Base-by-base conservation (phyloP, 129 eudicot species). In the Arctium minus region DNA sequence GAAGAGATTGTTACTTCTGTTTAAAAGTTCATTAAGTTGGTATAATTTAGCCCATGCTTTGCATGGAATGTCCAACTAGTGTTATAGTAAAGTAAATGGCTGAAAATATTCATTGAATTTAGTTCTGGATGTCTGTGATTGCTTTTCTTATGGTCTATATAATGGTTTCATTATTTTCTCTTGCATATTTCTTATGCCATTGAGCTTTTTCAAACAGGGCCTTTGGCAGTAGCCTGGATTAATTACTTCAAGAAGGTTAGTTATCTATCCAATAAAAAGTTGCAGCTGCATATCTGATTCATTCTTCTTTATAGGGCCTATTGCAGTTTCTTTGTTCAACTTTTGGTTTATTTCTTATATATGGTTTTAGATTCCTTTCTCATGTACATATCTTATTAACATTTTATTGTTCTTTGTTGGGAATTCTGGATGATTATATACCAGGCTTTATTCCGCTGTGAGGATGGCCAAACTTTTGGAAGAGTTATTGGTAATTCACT, bases 401-500 rank as follows among this genome's bases (percentile, higher is more conserved):
- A 33, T 81, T 62, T 35, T 82, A 78, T 72, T 73, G n/a, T 56
- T 67, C 29, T 62, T 56, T 27, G 10, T 13, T 9, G 22, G 38
- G 74, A 77, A 40, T 29, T 56, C 8, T 12, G 8, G 15, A 79
- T 73, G 56, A 27, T 67, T 33, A 33, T 65, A 62, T 65, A 56
- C 65, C 89, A 93, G 98, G 97, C 86, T 81, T 50, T 94, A 71
- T 91, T 90, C 72, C 7, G 86, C 80, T 69, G 88, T 86, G 79
- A 77, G 64, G 92, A 94, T 70, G 92, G 97, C 11, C 89, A 79
- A 76, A 84, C 31, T 15, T 92, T 84, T 83, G 98, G 98, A 86
- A 88, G 94, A 75, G 72, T 90, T 35, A 88, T 94, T 74, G 94
- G 98, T 94, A 87, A 36, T 62, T 74, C 37, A 40, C 46, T 70